These are phyloP conservation scores for Vitis rotundifolia DNA, from an alignment of 164 flowering plant species.

Conservation along the genomic window DNA sequence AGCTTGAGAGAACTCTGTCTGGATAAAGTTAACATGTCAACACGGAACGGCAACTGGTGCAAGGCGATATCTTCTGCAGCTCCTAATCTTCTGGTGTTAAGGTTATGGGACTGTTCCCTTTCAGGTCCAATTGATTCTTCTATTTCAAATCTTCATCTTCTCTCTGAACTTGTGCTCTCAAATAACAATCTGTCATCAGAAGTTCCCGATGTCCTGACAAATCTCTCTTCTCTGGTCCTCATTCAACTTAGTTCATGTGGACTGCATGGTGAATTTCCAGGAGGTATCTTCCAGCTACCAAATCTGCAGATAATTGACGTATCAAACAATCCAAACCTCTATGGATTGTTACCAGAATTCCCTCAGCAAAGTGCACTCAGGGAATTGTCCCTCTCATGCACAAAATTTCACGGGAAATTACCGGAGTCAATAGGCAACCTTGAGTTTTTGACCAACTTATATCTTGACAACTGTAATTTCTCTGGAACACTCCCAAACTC, in stretches of 20 bases:
- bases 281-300: conserved; percentile 1
- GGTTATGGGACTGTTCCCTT: not conserved
- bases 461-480: not conserved
- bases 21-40: not conserved
- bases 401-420: not conserved
- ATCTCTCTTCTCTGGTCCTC: conserved; percentile 10
- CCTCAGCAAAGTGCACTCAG: not conserved
- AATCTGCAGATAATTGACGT: not conserved
- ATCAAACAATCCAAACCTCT: not conserved
- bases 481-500: not conserved
- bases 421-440: not conserved
- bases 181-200: conserved; percentile 4
- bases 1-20: not conserved
- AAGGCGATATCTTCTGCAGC: not conserved
- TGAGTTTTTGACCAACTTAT: not conserved
- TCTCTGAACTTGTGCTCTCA: not conserved
- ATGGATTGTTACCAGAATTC: not conserved
- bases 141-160: not conserved
- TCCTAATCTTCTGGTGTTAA: not conserved
- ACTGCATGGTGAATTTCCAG: conserved; percentile 5
- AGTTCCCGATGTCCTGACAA: conserved; percentile 2
- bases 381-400: not conserved
- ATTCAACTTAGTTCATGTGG: not conserved
- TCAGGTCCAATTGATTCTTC: conserved; percentile 3
- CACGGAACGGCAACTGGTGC: not conserved